phyloP scores from a whole-genome alignment of 129 eudicot species.

The Lactuca sativa region DNA sequence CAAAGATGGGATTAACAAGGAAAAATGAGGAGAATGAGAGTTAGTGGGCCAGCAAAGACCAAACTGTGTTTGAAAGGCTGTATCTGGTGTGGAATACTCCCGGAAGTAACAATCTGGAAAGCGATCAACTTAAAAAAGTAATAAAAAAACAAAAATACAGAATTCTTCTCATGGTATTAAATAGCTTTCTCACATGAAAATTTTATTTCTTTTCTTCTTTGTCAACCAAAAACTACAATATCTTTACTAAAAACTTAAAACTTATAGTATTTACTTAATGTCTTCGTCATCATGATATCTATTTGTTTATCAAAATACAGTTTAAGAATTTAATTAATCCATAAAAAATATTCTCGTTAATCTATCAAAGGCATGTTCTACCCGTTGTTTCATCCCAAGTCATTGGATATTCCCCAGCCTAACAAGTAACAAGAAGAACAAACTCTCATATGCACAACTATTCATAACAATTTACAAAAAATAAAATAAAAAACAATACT shows the following conservation, averaged over 20 bases:
- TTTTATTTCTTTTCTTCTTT: neutral
- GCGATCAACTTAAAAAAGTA: neutral
- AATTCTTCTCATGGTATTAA: neutral
- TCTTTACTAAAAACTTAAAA: neutral
- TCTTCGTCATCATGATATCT: neutral
- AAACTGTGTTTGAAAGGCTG: slow-evolving; percentile 2
- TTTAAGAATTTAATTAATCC: too few relatives aligned
- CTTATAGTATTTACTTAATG: neutral
- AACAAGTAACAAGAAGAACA: too few relatives aligned
- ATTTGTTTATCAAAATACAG: neutral
- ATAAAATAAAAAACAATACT: too few relatives aligned
- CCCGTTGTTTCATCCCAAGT: neutral
- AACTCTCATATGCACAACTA: too few relatives aligned
- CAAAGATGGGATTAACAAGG: neutral
- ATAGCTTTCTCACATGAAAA: neutral
- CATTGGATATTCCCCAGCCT: neutral
- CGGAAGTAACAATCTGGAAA: slow-evolving; percentile 21
- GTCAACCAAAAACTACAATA: neutral
- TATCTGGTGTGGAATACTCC: slow-evolving; percentile 13
- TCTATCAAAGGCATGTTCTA: neutral
- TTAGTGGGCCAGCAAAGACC: slow-evolving; percentile 21
- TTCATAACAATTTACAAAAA: too few relatives aligned
- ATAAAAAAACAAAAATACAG: neutral
- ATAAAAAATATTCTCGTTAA: neutral
- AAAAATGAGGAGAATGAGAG: neutral